Conservation (phyloP, 257 asterid genomes). For the Ophiorrhiza pumila region DNA sequence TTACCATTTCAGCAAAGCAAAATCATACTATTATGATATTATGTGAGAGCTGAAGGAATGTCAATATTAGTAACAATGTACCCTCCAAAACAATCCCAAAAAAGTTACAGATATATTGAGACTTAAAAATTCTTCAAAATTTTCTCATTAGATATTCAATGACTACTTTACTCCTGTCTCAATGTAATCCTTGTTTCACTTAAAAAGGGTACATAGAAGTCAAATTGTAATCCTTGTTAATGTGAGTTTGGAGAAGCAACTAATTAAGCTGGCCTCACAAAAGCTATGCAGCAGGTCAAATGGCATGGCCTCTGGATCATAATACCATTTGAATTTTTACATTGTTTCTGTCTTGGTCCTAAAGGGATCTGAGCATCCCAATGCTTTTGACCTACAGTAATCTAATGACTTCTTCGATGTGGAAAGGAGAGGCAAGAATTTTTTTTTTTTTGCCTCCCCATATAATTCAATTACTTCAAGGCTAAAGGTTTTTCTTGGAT, state of each 20-base stretch:
- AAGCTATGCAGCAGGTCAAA: constrained; percentile 37
- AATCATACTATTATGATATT: neutral
- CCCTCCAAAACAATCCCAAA: neutral
- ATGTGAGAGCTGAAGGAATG: neutral
- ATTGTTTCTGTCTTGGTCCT: constrained; percentile 19
- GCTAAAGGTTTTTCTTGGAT: no score
- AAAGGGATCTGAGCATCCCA: constrained; percentile 28
- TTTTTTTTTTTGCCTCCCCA: neutral
- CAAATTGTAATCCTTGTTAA: neutral
- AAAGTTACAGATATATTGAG: no score
- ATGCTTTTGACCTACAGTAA: constrained; percentile 28
- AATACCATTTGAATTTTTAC: constrained; percentile 31
- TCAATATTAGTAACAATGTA: neutral
- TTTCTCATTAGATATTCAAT: no score
- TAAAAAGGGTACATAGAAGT: neutral
- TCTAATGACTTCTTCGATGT: constrained; percentile 8
- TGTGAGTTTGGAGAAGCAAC: constrained; percentile 16
- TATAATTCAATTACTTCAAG: no score
- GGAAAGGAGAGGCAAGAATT: constrained; percentile 5
- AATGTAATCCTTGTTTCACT: no score
- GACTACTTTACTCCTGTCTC: no score
- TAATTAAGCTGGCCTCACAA: constrained; percentile 20
- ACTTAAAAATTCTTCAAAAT: no score
- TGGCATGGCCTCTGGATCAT: constrained; percentile 29
- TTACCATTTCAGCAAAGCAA: constrained; percentile 5